Percentiles rank a stretch among this genome's conserved stretches.
These are phyloP conservation scores for Puccinia novopanici DNA, from an alignment of 1,284 basidiomycete genomes.

Conservation along the genomic window DNA sequence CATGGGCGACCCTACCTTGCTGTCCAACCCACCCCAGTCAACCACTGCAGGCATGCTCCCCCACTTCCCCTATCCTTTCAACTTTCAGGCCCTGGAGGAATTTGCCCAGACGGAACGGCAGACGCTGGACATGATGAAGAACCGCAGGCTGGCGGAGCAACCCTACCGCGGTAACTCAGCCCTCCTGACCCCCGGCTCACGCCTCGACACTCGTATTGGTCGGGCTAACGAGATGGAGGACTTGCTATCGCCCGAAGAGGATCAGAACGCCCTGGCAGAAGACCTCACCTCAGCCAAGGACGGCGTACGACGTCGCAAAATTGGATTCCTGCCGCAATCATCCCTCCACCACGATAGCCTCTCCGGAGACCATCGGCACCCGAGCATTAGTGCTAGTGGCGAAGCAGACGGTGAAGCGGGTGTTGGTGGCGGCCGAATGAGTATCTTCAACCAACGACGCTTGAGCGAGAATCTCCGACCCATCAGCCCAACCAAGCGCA, in stretches of 20 bases:
- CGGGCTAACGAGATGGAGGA: constrained; percentile 52
- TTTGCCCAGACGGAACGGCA: constrained; percentile 74
- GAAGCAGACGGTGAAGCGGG: not conserved
- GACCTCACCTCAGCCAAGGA: not conserved
- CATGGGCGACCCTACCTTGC: not conserved
- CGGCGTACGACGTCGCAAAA: constrained; percentile 48
- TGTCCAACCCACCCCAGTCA: not conserved
- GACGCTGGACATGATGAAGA: constrained; percentile 50
- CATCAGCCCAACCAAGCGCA: not conserved
- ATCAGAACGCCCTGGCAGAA: not conserved
- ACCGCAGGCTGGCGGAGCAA: constrained; percentile 2
- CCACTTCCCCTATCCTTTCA: constrained; percentile 62
- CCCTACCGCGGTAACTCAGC: constrained; percentile 24
- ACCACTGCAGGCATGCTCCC: constrained; percentile 22
- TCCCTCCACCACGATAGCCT: not conserved
- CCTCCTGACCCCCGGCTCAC: constrained; percentile 5
- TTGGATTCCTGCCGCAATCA: constrained; percentile 23
- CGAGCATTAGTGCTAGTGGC: not conserved
- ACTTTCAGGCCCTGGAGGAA: constrained; percentile 77
- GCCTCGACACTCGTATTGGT: constrained; percentile 58
- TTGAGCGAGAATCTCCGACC: constrained; percentile 9
- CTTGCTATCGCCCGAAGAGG: constrained; percentile 12
- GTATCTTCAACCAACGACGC: constrained; percentile 10
- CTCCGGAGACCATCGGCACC: not conserved
- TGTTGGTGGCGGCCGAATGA: not conserved